Conservation (phyloP, 2,329 filamentous ascomycete genomes). For the Pyricularia sp. region DNA sequence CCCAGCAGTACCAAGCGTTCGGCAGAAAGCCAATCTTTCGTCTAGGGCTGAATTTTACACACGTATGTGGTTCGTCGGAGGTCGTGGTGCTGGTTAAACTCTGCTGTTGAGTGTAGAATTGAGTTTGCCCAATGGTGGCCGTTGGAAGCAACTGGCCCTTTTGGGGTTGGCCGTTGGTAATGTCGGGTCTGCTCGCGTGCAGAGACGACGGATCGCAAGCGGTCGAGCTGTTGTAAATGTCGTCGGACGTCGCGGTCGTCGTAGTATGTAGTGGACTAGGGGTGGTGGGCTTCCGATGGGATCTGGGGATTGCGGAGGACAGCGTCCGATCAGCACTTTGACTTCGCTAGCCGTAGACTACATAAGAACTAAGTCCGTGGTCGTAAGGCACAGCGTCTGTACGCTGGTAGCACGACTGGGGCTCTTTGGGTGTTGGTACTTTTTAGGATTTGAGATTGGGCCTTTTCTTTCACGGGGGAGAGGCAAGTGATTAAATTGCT, state of each 20-base stretch:
- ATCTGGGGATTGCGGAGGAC: neutral
- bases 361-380: neutral
- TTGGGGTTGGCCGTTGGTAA: neutral
- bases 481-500: neutral
- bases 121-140: neutral
- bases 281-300: constrained; percentile 10
- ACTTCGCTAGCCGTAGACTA: neutral
- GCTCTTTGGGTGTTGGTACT: neutral
- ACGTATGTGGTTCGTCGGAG: neutral
- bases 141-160: neutral
- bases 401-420: neutral
- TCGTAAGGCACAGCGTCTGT: neutral
- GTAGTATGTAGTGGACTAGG: constrained; percentile 40
- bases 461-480: neutral
- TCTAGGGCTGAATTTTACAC: neutral
- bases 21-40: neutral
- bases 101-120: neutral
- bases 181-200: neutral
- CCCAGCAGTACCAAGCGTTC: neutral
- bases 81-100: neutral
- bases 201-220: neutral
- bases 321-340: neutral
- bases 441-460: neutral
- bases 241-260: constrained; percentile 15
- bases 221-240: neutral